A percentile compares a stretch with the other conserved stretches of the same genome.
Evolutionary conservation across 2,329 filamentous ascomycete species (phyloP).

Genomic region (Talaromyces sp.): DNA sequence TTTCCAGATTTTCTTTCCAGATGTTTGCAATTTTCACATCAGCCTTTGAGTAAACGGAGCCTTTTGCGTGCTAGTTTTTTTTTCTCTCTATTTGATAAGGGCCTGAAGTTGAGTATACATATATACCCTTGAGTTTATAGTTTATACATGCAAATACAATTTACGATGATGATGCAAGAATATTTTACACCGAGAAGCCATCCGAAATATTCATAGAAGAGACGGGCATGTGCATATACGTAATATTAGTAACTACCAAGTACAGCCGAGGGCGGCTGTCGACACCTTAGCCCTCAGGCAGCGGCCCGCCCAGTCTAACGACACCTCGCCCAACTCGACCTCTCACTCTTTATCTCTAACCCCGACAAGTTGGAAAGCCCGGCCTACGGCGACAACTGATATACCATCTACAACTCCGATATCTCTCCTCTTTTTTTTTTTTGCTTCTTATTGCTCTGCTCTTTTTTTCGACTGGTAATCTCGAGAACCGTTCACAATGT

Average conservation of each 20-base stretch:
- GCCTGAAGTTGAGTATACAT: background rate
- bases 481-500: slow-evolving; percentile 56
- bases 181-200: too few species aligned
- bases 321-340: background rate
- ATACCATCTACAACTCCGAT: background rate
- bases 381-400: background rate
- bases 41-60: background rate
- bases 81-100: background rate
- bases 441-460: background rate
- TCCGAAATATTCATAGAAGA: too few species aligned
- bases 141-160: background rate
- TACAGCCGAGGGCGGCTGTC: background rate
- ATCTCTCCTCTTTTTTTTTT: background rate
- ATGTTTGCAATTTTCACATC: background rate
- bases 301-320: background rate
- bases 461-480: background rate
- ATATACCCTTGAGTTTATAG: slow-evolving; percentile 5
- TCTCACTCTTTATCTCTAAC: background rate
- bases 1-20: background rate
- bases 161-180: background rate
- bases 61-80: background rate
- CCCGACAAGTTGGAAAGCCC: background rate
- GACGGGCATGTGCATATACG: too few species aligned
- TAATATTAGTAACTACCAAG: background rate
- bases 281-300: background rate